A percentile compares a stretch with the other conserved stretches of the same genome.
Evolutionary conservation across 2,329 filamentous ascomycete genomes (phyloP).

Genomic region (Botrytis galanthina): DNA sequence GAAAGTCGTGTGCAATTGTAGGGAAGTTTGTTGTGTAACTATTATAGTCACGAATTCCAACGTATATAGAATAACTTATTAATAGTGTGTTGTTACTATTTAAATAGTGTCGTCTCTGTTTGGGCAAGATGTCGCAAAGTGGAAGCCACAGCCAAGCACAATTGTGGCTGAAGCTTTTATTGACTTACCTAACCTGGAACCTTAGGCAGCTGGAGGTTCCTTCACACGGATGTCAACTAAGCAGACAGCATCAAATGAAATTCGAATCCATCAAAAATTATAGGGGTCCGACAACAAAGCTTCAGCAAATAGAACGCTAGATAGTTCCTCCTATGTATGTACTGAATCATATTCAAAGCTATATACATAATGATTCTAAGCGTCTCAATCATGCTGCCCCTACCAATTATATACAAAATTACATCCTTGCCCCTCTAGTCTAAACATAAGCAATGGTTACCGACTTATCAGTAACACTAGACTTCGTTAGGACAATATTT

Average conservation of each 20-base stretch:
- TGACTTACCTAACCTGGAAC: too few species aligned
- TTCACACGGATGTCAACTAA: not conserved
- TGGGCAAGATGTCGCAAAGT: not conserved
- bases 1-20: not conserved
- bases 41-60: not conserved
- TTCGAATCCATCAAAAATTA: not conserved
- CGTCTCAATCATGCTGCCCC: not conserved
- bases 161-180: not conserved
- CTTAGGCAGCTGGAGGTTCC: too few species aligned
- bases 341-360: not conserved
- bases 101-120: not conserved
- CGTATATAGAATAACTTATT: not conserved
- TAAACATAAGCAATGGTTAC: constrained; percentile 8
- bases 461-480: not conserved
- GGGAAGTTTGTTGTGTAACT: not conserved
- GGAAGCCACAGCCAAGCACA: not conserved
- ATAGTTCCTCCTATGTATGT: not conserved
- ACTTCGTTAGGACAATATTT: not conserved
- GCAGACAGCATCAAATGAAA: not conserved
- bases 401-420: not conserved
- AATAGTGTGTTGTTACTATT: not conserved
- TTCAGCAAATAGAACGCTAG: not conserved
- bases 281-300: not conserved
- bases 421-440: not conserved
- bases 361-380: not conserved